Base-by-base conservation (phyloP, 768 basidiomycete species). In the Pleurotus tuoliensis region DNA sequence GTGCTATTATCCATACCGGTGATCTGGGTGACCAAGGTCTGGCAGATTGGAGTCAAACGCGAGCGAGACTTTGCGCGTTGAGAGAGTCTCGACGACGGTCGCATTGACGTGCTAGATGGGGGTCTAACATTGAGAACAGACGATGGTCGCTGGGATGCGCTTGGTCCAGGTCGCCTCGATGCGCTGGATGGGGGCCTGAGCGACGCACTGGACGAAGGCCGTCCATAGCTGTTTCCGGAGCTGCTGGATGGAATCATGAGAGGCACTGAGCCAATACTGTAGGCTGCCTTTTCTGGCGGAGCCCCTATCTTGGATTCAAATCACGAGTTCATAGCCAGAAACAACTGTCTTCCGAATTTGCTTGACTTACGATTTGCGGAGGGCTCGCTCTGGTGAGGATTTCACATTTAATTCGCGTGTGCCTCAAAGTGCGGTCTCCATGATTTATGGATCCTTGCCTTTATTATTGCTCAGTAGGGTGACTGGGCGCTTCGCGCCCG, bases 21-120 rank as follows among this genome's bases (percentile, higher is more conserved):
- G 6, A 87, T 60, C 41, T 86, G 83, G 3, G 70, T 66, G 15
- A 77, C 82, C 16, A 92, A 72, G 0, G 73, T 66, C 56, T 86
- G 83, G 55, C 77, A 80, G 40, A 80, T 65, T 0, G 84, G 81
- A 2, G 80, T 61, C 8, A 90, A 68, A 16, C 83, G 79, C 5
- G 82, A 75, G 2, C 57, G 60, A 16, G 57, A 39, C 51, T 52
- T 55, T n/a, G 50, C 22, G n/a, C 56, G 56, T 13, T 82, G 81
- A 2, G 81, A 71, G 40, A 82, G 79, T 25, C 82, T 77, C 27
- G 83, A 82, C 74, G 67, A 66, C 57, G 81, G 74, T 11, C 77
- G 66, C 49, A 72, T 62, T 20, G 77, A 76, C 47, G 76, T 67
- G 25, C 76, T 76, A 1, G 79, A 81, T 20, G 67, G 64, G 8